phyloP scores from a whole-genome alignment of 371 early-diverging fungal species.

The Mortierella sp. region DNA sequence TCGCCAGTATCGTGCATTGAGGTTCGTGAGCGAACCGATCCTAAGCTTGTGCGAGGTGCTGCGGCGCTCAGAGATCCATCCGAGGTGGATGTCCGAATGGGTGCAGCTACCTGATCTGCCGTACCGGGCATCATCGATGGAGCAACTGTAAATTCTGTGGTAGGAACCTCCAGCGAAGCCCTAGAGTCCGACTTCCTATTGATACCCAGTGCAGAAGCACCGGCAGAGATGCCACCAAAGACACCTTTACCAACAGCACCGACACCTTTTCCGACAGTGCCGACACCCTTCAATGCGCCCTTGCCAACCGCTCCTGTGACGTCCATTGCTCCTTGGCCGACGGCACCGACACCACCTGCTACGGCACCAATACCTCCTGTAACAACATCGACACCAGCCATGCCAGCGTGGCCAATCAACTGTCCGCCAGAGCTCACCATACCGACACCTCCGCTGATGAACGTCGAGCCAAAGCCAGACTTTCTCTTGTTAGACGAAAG shows the following conservation, averaged over 20 bases:
- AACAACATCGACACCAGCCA: slow-evolving; percentile 50
- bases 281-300: slow-evolving; percentile 64
- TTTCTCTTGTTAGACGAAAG: slow-evolving; percentile 35
- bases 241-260: slow-evolving; percentile 56
- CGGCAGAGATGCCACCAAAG: slow-evolving; percentile 55
- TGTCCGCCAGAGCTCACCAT: slow-evolving; percentile 56
- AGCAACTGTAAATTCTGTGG: not conserved
- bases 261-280: slow-evolving; percentile 62
- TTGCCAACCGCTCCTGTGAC: slow-evolving; percentile 61
- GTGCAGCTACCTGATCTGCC: not conserved
- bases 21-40: slow-evolving; percentile 27
- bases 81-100: slow-evolving; percentile 17
- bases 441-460: slow-evolving; percentile 50
- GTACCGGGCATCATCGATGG: slow-evolving; percentile 18
- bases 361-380: slow-evolving; percentile 59
- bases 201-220: slow-evolving; percentile 57
- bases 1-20: slow-evolving; percentile 38
- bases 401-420: slow-evolving; percentile 50
- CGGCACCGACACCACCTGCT: slow-evolving; percentile 58
- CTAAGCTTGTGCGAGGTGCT: slow-evolving; percentile 34
- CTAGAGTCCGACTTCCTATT: slow-evolving; percentile 38
- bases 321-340: slow-evolving; percentile 53
- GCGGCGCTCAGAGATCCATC: slow-evolving; percentile 21
- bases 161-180: slow-evolving; percentile 15
- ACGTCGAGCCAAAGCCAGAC: slow-evolving; percentile 48